Conservation (phyloP, 768 basidiomycete genomes). For the Floccularia luteovirens region DNA sequence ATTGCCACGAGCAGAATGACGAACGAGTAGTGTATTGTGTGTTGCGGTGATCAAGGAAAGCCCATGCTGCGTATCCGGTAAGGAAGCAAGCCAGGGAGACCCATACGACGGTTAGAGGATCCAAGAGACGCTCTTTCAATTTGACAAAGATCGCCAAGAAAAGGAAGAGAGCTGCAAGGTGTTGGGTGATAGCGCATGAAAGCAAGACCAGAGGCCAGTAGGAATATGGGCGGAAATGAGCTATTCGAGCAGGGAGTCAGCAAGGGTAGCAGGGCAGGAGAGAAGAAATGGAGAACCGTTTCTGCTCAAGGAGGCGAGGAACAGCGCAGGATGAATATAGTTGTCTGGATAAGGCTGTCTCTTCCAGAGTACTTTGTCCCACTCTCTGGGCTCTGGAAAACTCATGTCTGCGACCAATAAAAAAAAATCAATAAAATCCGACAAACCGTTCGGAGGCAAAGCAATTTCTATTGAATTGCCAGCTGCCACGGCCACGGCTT, state of each 20-base stretch:
- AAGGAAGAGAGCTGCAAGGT: conserved; percentile 71
- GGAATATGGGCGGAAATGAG: conserved; percentile 74
- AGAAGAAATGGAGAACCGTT: conserved; percentile 51
- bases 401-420: no score
- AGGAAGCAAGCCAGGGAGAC: conserved; percentile 53
- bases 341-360: conserved; percentile 75
- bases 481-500: no score
- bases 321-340: conserved; percentile 66
- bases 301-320: conserved; percentile 69
- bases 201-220: conserved; percentile 67
- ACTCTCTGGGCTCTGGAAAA: no score
- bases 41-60: conserved; percentile 31
- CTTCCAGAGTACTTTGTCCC: conserved; percentile 81
- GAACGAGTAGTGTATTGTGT: conserved; percentile 23
- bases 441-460: no score
- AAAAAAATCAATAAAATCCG: no score
- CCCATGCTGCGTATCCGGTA: conserved; percentile 57
- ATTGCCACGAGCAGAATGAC: conserved; percentile 7
- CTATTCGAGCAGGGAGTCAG: conserved; percentile 27
- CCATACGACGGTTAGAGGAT: conserved; percentile 66
- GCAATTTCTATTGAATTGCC: no score
- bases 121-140: conserved; percentile 54
- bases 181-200: conserved; percentile 76
- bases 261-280: conserved; percentile 7
- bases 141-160: conserved; percentile 78